phyloP scores from a whole-genome alignment of 768 basidiomycete species.

The Calocera cornea region DNA sequence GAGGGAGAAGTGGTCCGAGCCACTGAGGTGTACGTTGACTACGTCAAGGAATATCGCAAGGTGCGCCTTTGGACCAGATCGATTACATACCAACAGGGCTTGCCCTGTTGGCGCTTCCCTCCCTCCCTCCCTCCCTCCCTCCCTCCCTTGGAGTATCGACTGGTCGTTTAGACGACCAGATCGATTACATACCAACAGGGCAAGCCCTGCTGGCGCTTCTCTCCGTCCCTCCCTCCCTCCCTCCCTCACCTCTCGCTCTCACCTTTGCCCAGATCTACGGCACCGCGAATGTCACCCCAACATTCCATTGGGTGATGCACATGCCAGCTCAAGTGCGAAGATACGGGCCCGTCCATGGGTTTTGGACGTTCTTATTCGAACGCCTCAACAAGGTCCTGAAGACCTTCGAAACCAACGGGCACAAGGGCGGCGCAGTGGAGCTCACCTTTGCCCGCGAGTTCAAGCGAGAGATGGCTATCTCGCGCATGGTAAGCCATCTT shows the following conservation, averaged over 20 bases:
- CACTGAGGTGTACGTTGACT: neutral
- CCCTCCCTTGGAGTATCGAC: neutral
- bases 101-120: neutral
- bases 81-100: neutral
- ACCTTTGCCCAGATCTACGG: constrained; percentile 23
- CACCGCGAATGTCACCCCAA: constrained; percentile 22
- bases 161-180: neutral
- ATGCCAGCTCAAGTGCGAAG: constrained; percentile 18
- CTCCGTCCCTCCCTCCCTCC: neutral
- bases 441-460: constrained; percentile 24
- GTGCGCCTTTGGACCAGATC: neutral
- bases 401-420: constrained; percentile 25
- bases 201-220: neutral
- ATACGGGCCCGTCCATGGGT: constrained; percentile 28
- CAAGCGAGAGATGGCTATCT: neutral
- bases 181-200: neutral
- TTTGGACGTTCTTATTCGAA: constrained; percentile 30
- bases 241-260: neutral
- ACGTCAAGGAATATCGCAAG: neutral
- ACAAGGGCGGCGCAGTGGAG: constrained; percentile 24
- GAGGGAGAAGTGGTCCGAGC: neutral
- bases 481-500: neutral
- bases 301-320: constrained; percentile 29
- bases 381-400: constrained; percentile 28
- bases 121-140: neutral